A percentile compares a stretch with the other conserved stretches of the same genome.
These are phyloP conservation scores for Phytophthora nicotianae DNA, from an alignment of 352 stramenopile species.

Conservation along the genomic window DNA sequence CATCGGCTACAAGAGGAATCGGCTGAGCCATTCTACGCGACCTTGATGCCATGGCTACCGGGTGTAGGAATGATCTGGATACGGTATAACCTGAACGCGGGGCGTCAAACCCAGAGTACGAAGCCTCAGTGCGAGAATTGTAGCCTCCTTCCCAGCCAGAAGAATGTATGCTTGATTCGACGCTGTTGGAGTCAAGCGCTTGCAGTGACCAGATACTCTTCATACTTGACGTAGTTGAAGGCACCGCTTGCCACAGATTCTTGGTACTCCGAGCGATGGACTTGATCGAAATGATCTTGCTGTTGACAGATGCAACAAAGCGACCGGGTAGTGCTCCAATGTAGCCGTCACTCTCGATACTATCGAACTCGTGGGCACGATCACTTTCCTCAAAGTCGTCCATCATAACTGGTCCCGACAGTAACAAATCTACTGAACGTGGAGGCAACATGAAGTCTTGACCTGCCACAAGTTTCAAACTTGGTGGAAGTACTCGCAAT, in stretches of 20 bases:
- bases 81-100: constrained; percentile 19
- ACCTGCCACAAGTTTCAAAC: constrained; percentile 20
- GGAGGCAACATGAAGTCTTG: constrained; percentile 19
- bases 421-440: constrained; percentile 17
- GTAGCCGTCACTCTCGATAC: constrained; percentile 29
- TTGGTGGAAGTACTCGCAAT: constrained; percentile 13
- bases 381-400: constrained; percentile 13
- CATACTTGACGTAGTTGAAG: constrained; percentile 16
- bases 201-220: constrained; percentile 22
- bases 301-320: constrained; percentile 23
- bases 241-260: constrained; percentile 24
- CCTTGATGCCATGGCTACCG: constrained; percentile 31
- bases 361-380: constrained; percentile 28
- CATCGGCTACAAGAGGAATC: constrained; percentile 42
- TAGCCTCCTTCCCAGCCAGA: constrained; percentile 12
- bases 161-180: constrained; percentile 29
- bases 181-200: constrained; percentile 25
- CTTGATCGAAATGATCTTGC: constrained; percentile 71
- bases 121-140: constrained; percentile 11
- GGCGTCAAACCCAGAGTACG: constrained; percentile 12
- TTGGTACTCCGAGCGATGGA: constrained; percentile 41
- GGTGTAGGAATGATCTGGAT: constrained; percentile 62
- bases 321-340: constrained; percentile 31
- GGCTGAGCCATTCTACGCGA: constrained; percentile 20
- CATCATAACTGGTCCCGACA: constrained; percentile 16